phyloP scores from a whole-genome alignment of 75 land plant genomes.

The Sequoiadendron giganteum region DNA sequence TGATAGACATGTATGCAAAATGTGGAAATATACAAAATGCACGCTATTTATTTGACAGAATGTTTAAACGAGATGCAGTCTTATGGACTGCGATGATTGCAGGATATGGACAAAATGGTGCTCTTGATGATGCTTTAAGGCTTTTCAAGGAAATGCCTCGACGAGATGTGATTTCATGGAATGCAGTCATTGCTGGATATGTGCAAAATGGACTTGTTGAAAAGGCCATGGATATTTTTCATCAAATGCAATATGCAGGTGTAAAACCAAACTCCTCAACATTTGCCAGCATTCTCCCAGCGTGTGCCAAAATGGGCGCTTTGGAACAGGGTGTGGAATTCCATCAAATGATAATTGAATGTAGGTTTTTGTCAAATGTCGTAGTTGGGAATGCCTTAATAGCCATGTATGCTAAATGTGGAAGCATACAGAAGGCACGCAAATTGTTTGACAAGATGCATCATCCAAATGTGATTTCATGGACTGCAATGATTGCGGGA shows the following conservation, averaged over 20 bases:
- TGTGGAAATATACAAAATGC: slow-evolving; percentile 14
- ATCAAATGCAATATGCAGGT: slow-evolving; percentile 29
- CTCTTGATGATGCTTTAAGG: slow-evolving; percentile 16
- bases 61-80: neutral
- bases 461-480: neutral
- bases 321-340: slow-evolving; percentile 45
- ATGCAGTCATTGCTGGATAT: slow-evolving; percentile 25
- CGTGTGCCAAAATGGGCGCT: slow-evolving; percentile 39
- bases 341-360: slow-evolving; percentile 34
- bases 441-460: neutral
- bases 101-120: slow-evolving; percentile 22
- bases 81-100: slow-evolving; percentile 39
- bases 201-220: slow-evolving; percentile 26
- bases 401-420: slow-evolving; percentile 16
- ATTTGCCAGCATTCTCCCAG: slow-evolving; percentile 30
- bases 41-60: slow-evolving; percentile 8
- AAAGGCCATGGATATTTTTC: slow-evolving; percentile 26
- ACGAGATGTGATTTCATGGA: slow-evolving; percentile 20
- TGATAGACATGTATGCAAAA: slow-evolving; percentile 29
- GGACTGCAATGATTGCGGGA: slow-evolving; percentile 1
- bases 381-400: slow-evolving; percentile 20
- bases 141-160: slow-evolving; percentile 27
- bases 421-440: neutral
- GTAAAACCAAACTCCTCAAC: slow-evolving; percentile 32
- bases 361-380: slow-evolving; percentile 20